Base-by-base conservation (phyloP, 352 stramenopile genomes). In the Phytophthora sp. region DNA sequence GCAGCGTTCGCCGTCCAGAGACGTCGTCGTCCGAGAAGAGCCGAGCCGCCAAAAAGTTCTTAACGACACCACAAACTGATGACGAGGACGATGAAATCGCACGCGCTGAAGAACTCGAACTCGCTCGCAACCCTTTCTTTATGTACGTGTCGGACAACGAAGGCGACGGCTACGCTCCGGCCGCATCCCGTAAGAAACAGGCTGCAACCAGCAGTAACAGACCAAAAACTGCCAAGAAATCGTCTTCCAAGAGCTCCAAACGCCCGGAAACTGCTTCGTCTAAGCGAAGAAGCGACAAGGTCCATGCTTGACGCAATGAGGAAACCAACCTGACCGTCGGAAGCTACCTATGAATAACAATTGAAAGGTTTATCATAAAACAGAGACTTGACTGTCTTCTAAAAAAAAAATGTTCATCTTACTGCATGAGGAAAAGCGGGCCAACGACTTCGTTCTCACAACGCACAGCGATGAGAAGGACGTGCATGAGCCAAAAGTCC, bases 71-170 rank as follows among this genome's bases (percentile, higher is more conserved):
- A 1, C 53, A 61, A 18, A 57, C 74, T 7, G 62, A 69, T 13
- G 63, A 74, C 35, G 52, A 74, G 1, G 82, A 91, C 21, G 86
- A 91, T 26, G 84, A 92, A 63, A 86, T 92, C 52, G 70, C 80
- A 13, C 70, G 77, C 18, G 79, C 80, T 0, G 83, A 91, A 24
- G 85, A 92, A 47, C 71, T 92, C 29, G 83, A 94, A 61, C 67
- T 90, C 9, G 70, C 78, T 35, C 75, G 82, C 6, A 92, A 94
- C 55, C 84, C 84, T 21, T 95, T 92, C 60, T 91, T 95, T 42
- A 76, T 93, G 50, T 95, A 95, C 69, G 81, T 92, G 23, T 89
- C 81, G 4, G 86, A 95, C 55, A 88, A 91, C 1, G 84, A 94
- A 62, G 80, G 82, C 6, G 84, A 93, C 41, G 86, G 86, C 12